Evolutionary conservation across 2,329 filamentous ascomycete genomes (phyloP), one percentile per base, ranked within the genome.

Genomic region (Alternaria dauci): DNA sequence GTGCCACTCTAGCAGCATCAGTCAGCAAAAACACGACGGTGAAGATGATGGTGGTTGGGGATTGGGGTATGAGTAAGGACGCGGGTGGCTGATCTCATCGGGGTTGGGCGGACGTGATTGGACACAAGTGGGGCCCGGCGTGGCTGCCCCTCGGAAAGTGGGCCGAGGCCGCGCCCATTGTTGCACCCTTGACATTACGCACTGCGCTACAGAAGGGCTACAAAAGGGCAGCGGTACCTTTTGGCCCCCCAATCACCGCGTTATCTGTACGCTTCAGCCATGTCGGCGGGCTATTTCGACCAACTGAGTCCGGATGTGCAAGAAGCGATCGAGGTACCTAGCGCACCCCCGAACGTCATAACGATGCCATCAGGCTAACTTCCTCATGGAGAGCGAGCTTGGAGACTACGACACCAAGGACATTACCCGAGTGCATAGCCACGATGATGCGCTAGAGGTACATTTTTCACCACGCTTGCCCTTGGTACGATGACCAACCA

Each of bases 1-100:
- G 81, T 81, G 25, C 87, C 87, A 23, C 68, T 88, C 30, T 87
- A 67, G 51, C 28, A 34, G 26, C 32, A 14, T 39, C 39, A 16
- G 30, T 56, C 25, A 53, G 41, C 50, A 46, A 52, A 18, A 58
- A 18, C 18, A 46, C n/a, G n/a, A 25, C 8, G 7, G 41, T 8
- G 28, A 50, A 26, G 28, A 28, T 8, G 32, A 12, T 16, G 18
- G 41, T 43, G 39, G 44, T 39, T 48, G 42, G 55, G n/a, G n/a
- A 55, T 50, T 39, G 62, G 47, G 55, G 44, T 62, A 66, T 74
- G 67, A 72, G 63, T 74, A 69, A 74, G 63, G 32, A 69, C 66
- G 73, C 66, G 34, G 25, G 39, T 36, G 38, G 71, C 68, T 71
- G 68, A 72, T 69, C 62, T 71, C 68, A 71, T 66, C 62, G 56